Base-by-base conservation (phyloP, 768 basidiomycete species). In the Agaricus bisporus region DNA sequence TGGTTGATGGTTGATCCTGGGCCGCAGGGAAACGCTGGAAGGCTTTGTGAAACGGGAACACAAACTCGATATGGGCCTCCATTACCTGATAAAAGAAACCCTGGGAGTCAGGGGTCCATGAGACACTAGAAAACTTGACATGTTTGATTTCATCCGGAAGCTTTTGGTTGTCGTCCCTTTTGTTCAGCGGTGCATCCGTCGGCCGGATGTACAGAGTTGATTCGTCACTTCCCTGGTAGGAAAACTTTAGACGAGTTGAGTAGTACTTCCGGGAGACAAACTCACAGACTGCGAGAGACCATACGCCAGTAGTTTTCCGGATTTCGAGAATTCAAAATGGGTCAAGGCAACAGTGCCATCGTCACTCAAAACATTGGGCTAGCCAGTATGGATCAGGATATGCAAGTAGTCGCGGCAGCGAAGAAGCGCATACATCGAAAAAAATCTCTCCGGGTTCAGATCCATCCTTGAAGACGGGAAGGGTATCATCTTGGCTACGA, bases 1-100 rank as follows among this genome's bases (percentile, higher is more conserved):
- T 79, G 17, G 75, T 76, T 14, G 70, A 68, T 32, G 32, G 32
- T 10, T 69, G 71, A 44, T 76, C 41, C 67, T 73, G 57, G 61
- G 68, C 49, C 70, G 77, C 75, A 3, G 86, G 85, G 62, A 78
- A 88, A 14, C 88, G 79, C 74, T 77, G 55, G 14, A 22, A 14
- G 1, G 12, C 17, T n/a, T 17, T 42, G 51, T 12, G 15, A 17
- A 17, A 20, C 15, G 46, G 22, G 17, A 29, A n/a, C 8, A 20
- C 5, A 35, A 3, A 17, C n/a, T 32, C 2, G n/a, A 17, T 26
- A 48, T 14, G 47, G 20, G 15, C 37, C 35, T 25, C 15, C 22
- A 0, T 26, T 58, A 74, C 75, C 73, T 91, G 89, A 64, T 93
- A 93, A 69, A 92, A 89, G 68, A 92, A 90, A 1, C 91, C 90